Base-by-base conservation (phyloP, 1,284 basidiomycete species). In the Volvariella volvacea region DNA sequence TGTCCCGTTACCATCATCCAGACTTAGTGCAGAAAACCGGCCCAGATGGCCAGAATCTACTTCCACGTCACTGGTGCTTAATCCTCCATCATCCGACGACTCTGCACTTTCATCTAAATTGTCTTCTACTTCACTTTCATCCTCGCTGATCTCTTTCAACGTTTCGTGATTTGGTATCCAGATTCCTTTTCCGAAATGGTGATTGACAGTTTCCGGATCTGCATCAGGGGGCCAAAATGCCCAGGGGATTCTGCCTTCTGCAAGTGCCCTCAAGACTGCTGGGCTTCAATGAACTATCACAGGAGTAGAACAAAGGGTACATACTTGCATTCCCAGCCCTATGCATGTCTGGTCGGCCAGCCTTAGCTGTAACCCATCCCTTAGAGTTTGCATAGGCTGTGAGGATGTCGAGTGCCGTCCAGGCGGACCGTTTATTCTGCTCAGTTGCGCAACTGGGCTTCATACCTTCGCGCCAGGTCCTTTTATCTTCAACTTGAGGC, bases 301-400 rank as follows among this genome's bases (percentile, higher is more conserved):
- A 22, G 31, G 45, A 34, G 37, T 12, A 6, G 12, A 28, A 3
- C 15, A 33, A 19, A 31, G 41, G 41, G 28, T 8, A 82, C 88
- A 62, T 58, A 91, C 89, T 85, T 17, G 81, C 76, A 58, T 95
- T 93, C 15, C 91, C 93, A 1, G 92, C 90, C 39, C 93, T 76
- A 58, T 91, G 86, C 15, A 87, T 69, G 65, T 96, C 93, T 6
- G 90, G 86, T 46, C 93, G 64, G 4, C 90, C 92, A 14, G 88
- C 86, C 61, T 92, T 88, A 8, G 93, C 92, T 36, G 92, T 96
- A 31, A 92, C 68, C 79, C 82, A 92, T 10, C 84, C 83, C 56
- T 88, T 88, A 52, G 76, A 70, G 41, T 76, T 61, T 0, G 92
- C 91, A 59, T 87, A 87, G 2, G 82, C 80, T 7, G 76, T 81